Percentiles rank a stretch among this genome's conserved stretches.
Conservation (phyloP, 805 yeast genomes). For the Blastobotrys muscicola region DNA sequence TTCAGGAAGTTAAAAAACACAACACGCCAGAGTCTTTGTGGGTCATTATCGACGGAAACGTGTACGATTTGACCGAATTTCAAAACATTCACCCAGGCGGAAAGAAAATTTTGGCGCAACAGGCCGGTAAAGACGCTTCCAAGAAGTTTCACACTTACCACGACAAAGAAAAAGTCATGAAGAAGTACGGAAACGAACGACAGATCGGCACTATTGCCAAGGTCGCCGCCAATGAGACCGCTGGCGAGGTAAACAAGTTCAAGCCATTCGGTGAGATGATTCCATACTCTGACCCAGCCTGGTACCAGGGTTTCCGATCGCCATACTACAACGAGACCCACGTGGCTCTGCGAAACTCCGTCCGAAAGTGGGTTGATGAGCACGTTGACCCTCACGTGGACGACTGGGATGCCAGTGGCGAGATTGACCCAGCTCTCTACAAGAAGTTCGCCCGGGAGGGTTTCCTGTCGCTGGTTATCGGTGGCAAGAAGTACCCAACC, state of each 20-base stretch:
- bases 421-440: slow-evolving; percentile 26
- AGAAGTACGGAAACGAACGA: slow-evolving; percentile 27
- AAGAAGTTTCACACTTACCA: slow-evolving; percentile 50
- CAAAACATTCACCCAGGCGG: slow-evolving; percentile 76
- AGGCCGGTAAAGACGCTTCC: slow-evolving; percentile 72
- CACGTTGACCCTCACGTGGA: slow-evolving; percentile 32
- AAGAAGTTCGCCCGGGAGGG: slow-evolving; percentile 31
- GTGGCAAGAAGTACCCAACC: slow-evolving; percentile 27
- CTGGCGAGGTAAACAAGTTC: slow-evolving; percentile 5
- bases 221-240: slow-evolving; percentile 10
- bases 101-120: slow-evolving; percentile 61
- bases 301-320: slow-evolving; percentile 32
- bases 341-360: slow-evolving; percentile 31
- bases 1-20: slow-evolving; percentile 56
- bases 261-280: slow-evolving; percentile 21
- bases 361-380: slow-evolving; percentile 32
- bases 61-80: slow-evolving; percentile 66
- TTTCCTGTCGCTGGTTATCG: slow-evolving; percentile 32
- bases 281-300: slow-evolving; percentile 33
- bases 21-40: slow-evolving; percentile 69
- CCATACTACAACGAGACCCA: slow-evolving; percentile 34
- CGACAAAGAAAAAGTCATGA: slow-evolving; percentile 29
- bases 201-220: slow-evolving; percentile 22
- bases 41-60: slow-evolving; percentile 75
- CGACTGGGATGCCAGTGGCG: slow-evolving; percentile 35